Evolutionary conservation across 164 flowering plant genomes (phyloP).

Genomic region (Malania oleifera): DNA sequence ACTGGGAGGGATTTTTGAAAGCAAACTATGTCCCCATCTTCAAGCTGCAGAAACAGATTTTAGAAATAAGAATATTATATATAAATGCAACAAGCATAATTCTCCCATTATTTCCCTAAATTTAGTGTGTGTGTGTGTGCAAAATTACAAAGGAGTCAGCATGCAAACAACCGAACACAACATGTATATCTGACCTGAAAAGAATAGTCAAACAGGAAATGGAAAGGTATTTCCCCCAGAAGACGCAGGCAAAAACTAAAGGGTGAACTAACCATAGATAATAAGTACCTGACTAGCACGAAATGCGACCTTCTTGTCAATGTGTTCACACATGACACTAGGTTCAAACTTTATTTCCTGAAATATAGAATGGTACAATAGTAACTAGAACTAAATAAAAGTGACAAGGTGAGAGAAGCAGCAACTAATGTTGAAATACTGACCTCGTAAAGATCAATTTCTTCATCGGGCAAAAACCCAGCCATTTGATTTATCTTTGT

Average conservation of each 20-base stretch:
- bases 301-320: slow-evolving; percentile 72
- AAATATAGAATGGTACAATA: background rate
- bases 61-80: too few species aligned
- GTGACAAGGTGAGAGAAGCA: background rate
- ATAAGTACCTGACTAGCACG: slow-evolving; percentile 74
- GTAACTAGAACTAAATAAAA: background rate
- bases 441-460: slow-evolving; percentile 95
- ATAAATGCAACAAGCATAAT: too few species aligned
- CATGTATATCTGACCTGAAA: too few species aligned
- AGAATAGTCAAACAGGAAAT: too few species aligned
- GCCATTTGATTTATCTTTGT: slow-evolving; percentile 83
- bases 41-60: slow-evolving; percentile 56
- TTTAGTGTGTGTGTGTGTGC: too few species aligned
- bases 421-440: background rate
- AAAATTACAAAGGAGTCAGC: too few species aligned
- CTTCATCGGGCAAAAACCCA: slow-evolving; percentile 78
- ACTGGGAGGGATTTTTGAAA: slow-evolving; percentile 56
- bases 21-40: slow-evolving; percentile 96
- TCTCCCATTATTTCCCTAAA: too few species aligned
- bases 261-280: too few species aligned
- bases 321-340: slow-evolving; percentile 84
- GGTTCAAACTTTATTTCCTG: slow-evolving; percentile 99
- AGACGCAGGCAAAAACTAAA: background rate
- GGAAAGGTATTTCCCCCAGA: too few species aligned
- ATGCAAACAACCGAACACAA: too few species aligned